Evolutionary conservation across 23 red algal species (phyloP), one percentile per base, ranked within the genome.

Genomic region (Cyanidium caldarium): DNA sequence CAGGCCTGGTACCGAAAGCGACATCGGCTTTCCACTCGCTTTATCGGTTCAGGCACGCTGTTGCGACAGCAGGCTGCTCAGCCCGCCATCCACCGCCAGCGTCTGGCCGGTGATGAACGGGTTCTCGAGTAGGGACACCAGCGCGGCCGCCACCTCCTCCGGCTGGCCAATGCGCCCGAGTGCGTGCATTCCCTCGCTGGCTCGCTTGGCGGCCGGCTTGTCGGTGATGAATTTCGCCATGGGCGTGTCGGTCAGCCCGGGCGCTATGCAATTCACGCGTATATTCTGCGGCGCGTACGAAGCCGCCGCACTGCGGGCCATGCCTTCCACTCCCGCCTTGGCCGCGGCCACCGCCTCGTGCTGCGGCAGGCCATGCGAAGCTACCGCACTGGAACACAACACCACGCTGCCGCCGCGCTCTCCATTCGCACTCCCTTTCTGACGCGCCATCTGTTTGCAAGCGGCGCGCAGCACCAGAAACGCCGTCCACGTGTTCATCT

Each of bases 331-430:
- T 2, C 70, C 70, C 10, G 70, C 70, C 58, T 75, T 75, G 0
- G 70, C 70, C 26, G 70, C 70, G 14, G 70, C 70, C 13, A 75
- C 43, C 3, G 70, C 70, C 43, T 75, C 70, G 26, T 75, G 70
- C 16, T 75, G 38, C 35, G 70, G 38, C 14, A 75, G 45, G 36
- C 70, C 70, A 2, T 75, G 38, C 58, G 43, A 46, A n/a, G 19
- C 44, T 0, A 75, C 70, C 13, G 70, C 70, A 56, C 45, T 61
- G 1, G 70, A 23, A 56, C 46, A 75, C 5, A 61, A 16, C 1
- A 46, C 15, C 3, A 75, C 58, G 30, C 45, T 61, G 7, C 44
- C 44, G 7, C 44, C 41, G 16, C 38, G 40, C 13, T 2, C 12
- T 37, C 19, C 58, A 38, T 75, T 35, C 70, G 58, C 38, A 38